Evolutionary conservation across 352 stramenopile genomes (phyloP), one percentile per base, ranked within the genome.

Genomic region (Globisporangium parvum): DNA sequence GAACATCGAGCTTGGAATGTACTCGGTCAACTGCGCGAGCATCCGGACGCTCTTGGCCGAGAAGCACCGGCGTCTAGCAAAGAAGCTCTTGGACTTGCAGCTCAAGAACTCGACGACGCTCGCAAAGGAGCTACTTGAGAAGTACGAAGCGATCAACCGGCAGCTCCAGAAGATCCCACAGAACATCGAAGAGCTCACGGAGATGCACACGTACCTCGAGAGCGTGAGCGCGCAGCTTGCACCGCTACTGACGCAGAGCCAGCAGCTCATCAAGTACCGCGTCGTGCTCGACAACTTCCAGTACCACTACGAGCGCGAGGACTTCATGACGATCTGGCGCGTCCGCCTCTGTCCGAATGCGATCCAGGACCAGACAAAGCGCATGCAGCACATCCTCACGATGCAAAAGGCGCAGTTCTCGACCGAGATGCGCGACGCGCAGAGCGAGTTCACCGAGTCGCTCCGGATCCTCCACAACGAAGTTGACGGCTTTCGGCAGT

Each of bases 181-280:
- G 47, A 95, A 97, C 62, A 97, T 98, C 50, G 91, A 98, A 59
- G 82, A 96, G 59, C 66, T 97, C 24, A 93, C 81, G 0, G 88
- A 96, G 40, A 85, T 97, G 77, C 87, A 75, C 45, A 62, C 79
- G 9, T 97, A 94, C 52, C 71, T 96, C 31, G 86, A 93, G 51
- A 75, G 71, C 28, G 82, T 95, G 1, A 65, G 73, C 0, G 48
- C 66, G 3, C 81, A 92, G 47, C 63, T 93, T 15, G 68, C 76
- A 3, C 81, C 84, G 0, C 41, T 93, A 53, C 58, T 92, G 28
- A 80, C 67, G 5, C 80, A 89, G 45, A 88, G 79, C 31, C 80
- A 91, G 47, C 76, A 86, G 46, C 66, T 93, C 6, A 77, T 93
- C 59, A 90, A 91, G 63, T 91, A 85, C 42, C 76, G 86, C 12